A percentile compares a stretch with the other conserved stretches of the same genome.
These are phyloP conservation scores for Beauveria rudraprayagi DNA, from an alignment of 2,329 filamentous ascomycete species.

Conservation along the genomic window DNA sequence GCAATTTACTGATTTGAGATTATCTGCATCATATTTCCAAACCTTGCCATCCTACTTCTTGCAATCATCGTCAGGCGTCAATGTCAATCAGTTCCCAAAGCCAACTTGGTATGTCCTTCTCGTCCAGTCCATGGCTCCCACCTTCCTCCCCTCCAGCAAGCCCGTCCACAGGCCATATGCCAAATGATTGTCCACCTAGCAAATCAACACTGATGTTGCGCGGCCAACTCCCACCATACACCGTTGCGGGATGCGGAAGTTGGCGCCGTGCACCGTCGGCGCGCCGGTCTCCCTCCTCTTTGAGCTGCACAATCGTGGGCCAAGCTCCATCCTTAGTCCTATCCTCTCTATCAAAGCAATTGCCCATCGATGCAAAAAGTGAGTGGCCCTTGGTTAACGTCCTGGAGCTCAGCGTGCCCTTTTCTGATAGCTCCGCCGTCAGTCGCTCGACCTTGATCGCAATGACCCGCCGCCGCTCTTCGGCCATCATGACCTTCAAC, in stretches of 20 bases:
- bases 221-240: neutral
- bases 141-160: neutral
- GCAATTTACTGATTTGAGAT: neutral
- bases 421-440: neutral
- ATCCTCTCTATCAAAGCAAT: neutral
- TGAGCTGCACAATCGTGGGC: slow-evolving; percentile 5
- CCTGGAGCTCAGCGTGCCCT: neutral
- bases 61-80: neutral
- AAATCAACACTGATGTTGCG: neutral
- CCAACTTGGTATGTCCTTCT: neutral
- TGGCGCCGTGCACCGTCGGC: neutral
- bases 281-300: slow-evolving; percentile 9
- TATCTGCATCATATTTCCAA: neutral
- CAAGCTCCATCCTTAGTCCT: neutral
- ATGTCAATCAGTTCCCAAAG: neutral
- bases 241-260: neutral
- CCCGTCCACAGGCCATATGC: slow-evolving; percentile 1
- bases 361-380: neutral
- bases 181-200: neutral
- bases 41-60: neutral
- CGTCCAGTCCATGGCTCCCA: neutral
- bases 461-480: slow-evolving; percentile 5
- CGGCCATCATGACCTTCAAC: neutral
- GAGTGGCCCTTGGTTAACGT: neutral
- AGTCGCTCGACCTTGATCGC: slow-evolving; percentile 6